Evolutionary conservation across 2,329 filamentous ascomycete species (phyloP).

Genomic region (Davidsoniella australis): DNA sequence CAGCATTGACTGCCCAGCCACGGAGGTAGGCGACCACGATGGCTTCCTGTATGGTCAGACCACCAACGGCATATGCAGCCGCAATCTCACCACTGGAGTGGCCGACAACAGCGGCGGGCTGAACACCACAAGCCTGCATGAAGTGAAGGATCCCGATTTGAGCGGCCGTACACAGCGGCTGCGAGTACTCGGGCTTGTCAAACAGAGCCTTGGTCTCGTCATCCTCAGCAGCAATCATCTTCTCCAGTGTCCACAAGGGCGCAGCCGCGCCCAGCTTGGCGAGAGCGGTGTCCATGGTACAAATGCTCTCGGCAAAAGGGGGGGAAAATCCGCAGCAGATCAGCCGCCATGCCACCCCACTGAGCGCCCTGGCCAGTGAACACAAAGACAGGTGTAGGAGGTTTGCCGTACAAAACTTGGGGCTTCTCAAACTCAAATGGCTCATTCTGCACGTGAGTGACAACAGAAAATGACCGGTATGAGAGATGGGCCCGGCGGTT

Average conservation of each 20-base stretch:
- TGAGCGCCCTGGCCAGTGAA: constrained; percentile 25
- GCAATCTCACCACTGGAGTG: constrained; percentile 25
- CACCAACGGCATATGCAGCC: constrained; percentile 20
- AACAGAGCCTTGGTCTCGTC: background rate
- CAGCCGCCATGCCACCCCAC: constrained; percentile 21
- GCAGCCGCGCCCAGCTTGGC: constrained; percentile 1
- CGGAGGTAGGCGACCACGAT: constrained; percentile 20
- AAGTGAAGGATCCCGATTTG: constrained; percentile 26
- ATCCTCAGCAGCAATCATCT: background rate
- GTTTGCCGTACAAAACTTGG: background rate
- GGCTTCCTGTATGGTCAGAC: constrained; percentile 16
- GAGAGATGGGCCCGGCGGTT: too few relatives aligned
- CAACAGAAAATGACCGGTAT: background rate
- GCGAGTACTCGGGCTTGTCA: constrained; percentile 18
- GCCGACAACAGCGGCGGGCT: constrained; percentile 19
- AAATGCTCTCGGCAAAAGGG: constrained; percentile 11
- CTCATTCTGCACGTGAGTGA: constrained; percentile 1
- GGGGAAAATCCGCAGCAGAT: constrained; percentile 16
- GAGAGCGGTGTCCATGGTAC: constrained; percentile 1
- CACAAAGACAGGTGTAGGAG: constrained; percentile 15
- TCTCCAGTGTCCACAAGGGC: constrained; percentile 1
- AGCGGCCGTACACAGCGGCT: constrained; percentile 26
- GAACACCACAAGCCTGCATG: constrained; percentile 18
- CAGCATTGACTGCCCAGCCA: constrained; percentile 14
- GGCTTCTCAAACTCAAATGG: constrained; percentile 2